Evolutionary conservation across 805 yeast genomes (phyloP), one percentile per base, ranked within the genome.

Genomic region (Cyberlindnera xylosilytica): DNA sequence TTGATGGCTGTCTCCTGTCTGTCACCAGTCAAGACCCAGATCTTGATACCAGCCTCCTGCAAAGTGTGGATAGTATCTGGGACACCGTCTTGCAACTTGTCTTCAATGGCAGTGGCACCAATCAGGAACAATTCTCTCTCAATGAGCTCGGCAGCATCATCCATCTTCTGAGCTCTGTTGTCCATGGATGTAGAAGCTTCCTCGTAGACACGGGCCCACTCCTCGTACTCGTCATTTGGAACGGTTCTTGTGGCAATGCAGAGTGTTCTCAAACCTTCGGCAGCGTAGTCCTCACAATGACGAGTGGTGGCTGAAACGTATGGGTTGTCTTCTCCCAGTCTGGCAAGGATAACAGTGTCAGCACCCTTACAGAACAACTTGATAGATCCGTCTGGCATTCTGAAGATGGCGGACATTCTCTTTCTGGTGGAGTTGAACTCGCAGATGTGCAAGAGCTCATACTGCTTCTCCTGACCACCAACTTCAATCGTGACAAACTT

Each of bases 51-150:
- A 0, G 99, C 99, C 43, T 85, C 88, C 61, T 95, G 99, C 42
- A 93, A 73, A 6, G 95, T 86, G 51, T 87, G 93, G 47, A 93
- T 95, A 1, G 99, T 89, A 52, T 93, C 99, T 2, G 99, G 98
- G 17, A 93, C 99, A 31, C 97, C 99, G 44, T 91, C 98, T 67
- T 93, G 99, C 36, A 93, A 70, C 60, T 93, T 91, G 62, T 93
- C 99, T 62, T 93, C 99, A 60, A 93, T 93, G 1, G 99, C 99
- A 28, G 99, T 95, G 2, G 98, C 98, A 30, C 99, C 99, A 15
- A 93, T 68, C 30, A 93, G 66, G 47, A 81, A 82, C 51, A 93
- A 67, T 47, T 86, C 83, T 28, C 70, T 74, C 62, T 93, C 99
- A 48, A 93, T 89, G 41, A 79, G 53, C 56, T 91, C 96, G 1